These are phyloP conservation scores for Colletotrichum filicis DNA, from an alignment of 2,329 filamentous ascomycete genomes.

Conservation along the genomic window DNA sequence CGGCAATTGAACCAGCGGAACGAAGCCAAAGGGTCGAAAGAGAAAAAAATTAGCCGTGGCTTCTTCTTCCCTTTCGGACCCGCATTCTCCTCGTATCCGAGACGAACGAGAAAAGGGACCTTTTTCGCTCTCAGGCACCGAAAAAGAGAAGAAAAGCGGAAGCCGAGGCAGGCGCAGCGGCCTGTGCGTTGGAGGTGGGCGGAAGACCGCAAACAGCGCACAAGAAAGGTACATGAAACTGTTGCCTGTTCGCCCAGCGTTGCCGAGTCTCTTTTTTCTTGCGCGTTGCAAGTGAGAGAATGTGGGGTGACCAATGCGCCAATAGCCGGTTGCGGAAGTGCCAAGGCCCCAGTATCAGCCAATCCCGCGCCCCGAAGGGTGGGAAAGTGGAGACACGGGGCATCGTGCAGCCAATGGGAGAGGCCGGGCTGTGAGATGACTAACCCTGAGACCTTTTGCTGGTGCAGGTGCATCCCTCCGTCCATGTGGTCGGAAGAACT, in stretches of 20 bases:
- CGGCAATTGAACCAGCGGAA: not conserved
- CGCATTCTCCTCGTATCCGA: not conserved
- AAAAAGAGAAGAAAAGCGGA: not conserved
- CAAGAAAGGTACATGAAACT: conserved; percentile 9
- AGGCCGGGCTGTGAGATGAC: not conserved
- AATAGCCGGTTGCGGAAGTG: conserved; percentile 6
- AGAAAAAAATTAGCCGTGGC: not conserved
- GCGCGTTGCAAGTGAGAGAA: not conserved
- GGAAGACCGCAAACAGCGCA: not conserved
- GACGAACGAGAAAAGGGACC: not conserved
- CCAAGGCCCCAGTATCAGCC: not conserved
- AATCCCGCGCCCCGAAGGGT: not conserved
- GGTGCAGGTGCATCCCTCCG: not conserved
- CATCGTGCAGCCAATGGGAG: not conserved
- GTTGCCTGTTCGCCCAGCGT: conserved; percentile 7
- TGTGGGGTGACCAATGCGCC: not conserved
- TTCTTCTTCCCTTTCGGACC: not conserved
- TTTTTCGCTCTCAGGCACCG: not conserved
- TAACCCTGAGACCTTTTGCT: not conserved
- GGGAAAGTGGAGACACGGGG: not conserved
- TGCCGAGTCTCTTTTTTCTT: not conserved
- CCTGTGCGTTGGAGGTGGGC: not conserved
- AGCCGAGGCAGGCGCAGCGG: not conserved
- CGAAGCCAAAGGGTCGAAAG: not conserved
- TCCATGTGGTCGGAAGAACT: not conserved